Evolutionary conservation across 2,329 filamentous ascomycete species (phyloP), one percentile per base, ranked within the genome.

Genomic region (Nigrospora oryzae): DNA sequence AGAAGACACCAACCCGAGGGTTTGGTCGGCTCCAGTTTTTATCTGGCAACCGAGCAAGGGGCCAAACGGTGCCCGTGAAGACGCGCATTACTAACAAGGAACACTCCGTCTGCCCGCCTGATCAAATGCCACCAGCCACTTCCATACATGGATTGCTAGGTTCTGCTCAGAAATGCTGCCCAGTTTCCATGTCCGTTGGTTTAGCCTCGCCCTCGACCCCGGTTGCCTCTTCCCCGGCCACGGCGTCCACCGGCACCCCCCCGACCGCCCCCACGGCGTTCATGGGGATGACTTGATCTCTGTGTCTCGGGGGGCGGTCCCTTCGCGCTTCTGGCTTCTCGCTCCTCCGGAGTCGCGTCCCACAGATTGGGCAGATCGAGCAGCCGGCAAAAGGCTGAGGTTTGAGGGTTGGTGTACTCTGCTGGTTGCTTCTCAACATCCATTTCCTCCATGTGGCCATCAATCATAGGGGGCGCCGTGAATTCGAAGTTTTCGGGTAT

Each of bases 351-450:
- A n/a, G 68, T 80, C 2, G 84, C 77, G 54, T 85, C 74, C 70
- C 80, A 95, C 11, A 82, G 72, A 60, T 97, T 95, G 6, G 77
- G 68, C 32, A 98, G 81, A 10, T 77, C 81, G 1, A 97, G 56
- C 45, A 97, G 65, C 45, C 82, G 70, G 63, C 93, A 98, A 59
- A 91, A 97, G 3, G 71, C 65, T n/a, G 69, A 71, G 7, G 89
- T 97, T 66, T 97, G 91, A 12, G 85, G 83, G 58, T 93, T 97
- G 4, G 81, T 88, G 60, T 91, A 91, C 64, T 96, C 90, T 2
- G 72, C 68, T 2, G 89, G 88, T 60, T 81, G 76, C n/a, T 82
- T 70, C 0, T 70, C 56, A 0, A 80, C 77, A 5, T 42, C 40
- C 6, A 32, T 16, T 19, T 68, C 71, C 51, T 83, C 76, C 0